Evolutionary conservation across 345 rosid genomes (phyloP), one percentile per base, ranked within the genome.

Genomic region (Pugionium dolabratum): DNA sequence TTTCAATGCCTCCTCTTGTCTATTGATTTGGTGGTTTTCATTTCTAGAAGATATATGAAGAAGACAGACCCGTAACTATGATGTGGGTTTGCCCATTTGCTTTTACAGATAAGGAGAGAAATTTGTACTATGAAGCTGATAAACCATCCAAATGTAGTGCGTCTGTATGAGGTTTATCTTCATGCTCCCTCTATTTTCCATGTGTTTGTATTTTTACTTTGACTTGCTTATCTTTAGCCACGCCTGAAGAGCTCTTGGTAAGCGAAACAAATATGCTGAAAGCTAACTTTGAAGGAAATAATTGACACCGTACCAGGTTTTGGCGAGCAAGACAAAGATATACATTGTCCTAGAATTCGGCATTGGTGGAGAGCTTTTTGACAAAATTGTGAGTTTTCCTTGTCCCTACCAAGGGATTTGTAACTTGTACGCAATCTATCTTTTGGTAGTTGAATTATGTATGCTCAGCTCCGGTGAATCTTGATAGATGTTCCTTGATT

Each of bases 101-200:
- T 75, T 73, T 57, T 60, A 34, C 84, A 94, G 99, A 94, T 94
- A 75, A 88, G 78, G 84, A 79, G 95, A 72, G 99, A 94, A 75
- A 66, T 94, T 28, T 89, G 79, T 58, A 94, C 93, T 27, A 94
- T 94, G 99, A 94, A 94, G 82, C 79, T 85, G 70, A 76, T 94
- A 71, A 86, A 85, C 84, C 99, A 94, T 82, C 99, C 99, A 3
- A 82, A 90, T 72, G 97, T 94, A 46, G 96, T 94, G 72, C 88
- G 64, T 34, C 78, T 90, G 59, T 81, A 78, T 7, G 99, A 94
- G 99, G 96, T 94, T 56, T 55, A 44, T 72, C 72, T 72, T 66
- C 30, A 7, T 2, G 3, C 41, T 51, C 41, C 9, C 0, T 71
- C 60, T 70, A 58, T 36, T 70, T 57, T 64, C 58, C 2, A 9